These are phyloP conservation scores for Fusarium hainanense DNA, from an alignment of 2,329 filamentous ascomycete genomes.

Conservation along the genomic window DNA sequence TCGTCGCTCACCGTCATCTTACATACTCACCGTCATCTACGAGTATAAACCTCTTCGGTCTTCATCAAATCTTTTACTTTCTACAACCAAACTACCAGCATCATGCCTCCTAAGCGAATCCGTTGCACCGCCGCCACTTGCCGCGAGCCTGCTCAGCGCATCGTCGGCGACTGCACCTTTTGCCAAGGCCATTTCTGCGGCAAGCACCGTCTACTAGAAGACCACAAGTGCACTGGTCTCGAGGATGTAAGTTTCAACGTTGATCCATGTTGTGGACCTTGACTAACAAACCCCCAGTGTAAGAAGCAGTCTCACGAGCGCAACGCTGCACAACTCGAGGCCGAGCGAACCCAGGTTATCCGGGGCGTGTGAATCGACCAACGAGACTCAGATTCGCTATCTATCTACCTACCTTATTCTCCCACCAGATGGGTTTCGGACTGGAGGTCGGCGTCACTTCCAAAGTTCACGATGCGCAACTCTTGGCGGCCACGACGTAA, in stretches of 20 bases:
- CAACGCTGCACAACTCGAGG: slow-evolving; percentile 91
- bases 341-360: slow-evolving; percentile 93
- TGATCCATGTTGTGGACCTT: background rate
- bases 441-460: slow-evolving; percentile 38
- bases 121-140: slow-evolving; percentile 92
- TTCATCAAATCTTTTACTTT: slow-evolving; percentile 5
- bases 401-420: background rate
- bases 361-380: slow-evolving; percentile 76
- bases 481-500: slow-evolving; percentile 45
- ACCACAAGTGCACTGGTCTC: slow-evolving; percentile 90
- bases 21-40: slow-evolving; percentile 28
- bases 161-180: slow-evolving; percentile 96
- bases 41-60: slow-evolving; percentile 14
- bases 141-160: slow-evolving; percentile 86
- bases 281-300: slow-evolving; percentile 65
- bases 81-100: slow-evolving; percentile 38
- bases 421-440: slow-evolving; percentile 3
- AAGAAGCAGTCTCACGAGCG: slow-evolving; percentile 97
- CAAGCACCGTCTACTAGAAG: slow-evolving; percentile 92
- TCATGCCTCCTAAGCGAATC: slow-evolving; percentile 79
- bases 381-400: slow-evolving; percentile 2
- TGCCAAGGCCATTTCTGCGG: slow-evolving; percentile 95
- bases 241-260: slow-evolving; percentile 75
- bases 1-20: slow-evolving; percentile 3
- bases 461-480: slow-evolving; percentile 9